Percentiles rank a stretch among this genome's conserved stretches.
Evolutionary conservation across 768 basidiomycete genomes (phyloP).

Genomic region (Mycena galopus): DNA sequence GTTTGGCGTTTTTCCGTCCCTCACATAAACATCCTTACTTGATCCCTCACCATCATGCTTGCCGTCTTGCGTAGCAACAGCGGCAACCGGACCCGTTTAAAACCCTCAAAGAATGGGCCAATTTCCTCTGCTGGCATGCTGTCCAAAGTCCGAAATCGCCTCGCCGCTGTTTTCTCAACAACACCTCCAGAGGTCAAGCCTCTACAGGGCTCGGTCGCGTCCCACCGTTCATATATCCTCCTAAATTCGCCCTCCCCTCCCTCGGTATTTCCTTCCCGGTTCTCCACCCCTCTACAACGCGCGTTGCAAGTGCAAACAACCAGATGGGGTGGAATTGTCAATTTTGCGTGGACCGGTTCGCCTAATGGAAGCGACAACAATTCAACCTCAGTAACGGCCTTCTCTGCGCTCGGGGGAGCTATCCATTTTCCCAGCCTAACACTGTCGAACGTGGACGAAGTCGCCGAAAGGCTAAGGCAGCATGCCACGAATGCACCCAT

Average conservation of each 20-base stretch:
- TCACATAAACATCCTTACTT: not conserved
- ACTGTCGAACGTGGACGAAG: slow-evolving; percentile 63
- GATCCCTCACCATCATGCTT: not conserved
- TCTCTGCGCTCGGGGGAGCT: slow-evolving; percentile 60
- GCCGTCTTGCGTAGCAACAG: slow-evolving; percentile 10
- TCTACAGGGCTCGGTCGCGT: slow-evolving; percentile 60
- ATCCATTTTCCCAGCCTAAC: slow-evolving; percentile 65
- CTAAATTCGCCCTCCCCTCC: slow-evolving; percentile 67
- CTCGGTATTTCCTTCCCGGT: slow-evolving; percentile 59
- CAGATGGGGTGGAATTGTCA: slow-evolving; percentile 68
- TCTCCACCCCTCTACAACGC: slow-evolving; percentile 63
- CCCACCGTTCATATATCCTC: slow-evolving; percentile 68
- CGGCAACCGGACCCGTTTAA: not conserved
- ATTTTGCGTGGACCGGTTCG: slow-evolving; percentile 66
- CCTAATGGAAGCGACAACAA: slow-evolving; percentile 28
- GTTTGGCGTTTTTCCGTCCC: too few relatives aligned
- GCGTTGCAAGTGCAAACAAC: slow-evolving; percentile 59
- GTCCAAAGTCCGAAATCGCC: slow-evolving; percentile 2
- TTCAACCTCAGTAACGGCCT: slow-evolving; percentile 61
- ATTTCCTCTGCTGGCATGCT: not conserved
- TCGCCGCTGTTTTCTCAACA: slow-evolving; percentile 17
- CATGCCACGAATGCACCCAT: slow-evolving; percentile 41
- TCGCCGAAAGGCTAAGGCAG: slow-evolving; percentile 52
- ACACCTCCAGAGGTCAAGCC: not conserved
- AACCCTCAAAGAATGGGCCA: not conserved